Conservation (phyloP, 2,329 filamentous ascomycete genomes). For the Chaetomium sp. region DNA sequence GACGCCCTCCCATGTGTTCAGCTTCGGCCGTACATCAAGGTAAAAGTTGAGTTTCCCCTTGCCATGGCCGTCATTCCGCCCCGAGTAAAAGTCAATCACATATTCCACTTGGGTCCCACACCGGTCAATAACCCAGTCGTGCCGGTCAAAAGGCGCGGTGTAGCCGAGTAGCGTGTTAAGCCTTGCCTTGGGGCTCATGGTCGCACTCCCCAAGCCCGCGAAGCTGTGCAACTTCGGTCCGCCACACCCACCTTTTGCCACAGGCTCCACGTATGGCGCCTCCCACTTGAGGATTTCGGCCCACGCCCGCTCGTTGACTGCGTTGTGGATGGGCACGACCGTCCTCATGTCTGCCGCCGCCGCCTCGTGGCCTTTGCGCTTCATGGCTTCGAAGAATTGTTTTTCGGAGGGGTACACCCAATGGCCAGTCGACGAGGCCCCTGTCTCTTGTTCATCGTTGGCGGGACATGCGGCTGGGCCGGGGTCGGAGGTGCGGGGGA, state of each 20-base stretch:
- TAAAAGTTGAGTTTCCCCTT: slow-evolving; percentile 61
- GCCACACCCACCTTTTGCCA: slow-evolving; percentile 49
- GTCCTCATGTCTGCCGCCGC: slow-evolving; percentile 80
- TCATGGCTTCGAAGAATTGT: slow-evolving; percentile 98
- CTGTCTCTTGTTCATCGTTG: slow-evolving; percentile 79
- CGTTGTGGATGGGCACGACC: slow-evolving; percentile 96
- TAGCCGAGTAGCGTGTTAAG: slow-evolving; percentile 87
- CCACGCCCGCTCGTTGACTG: slow-evolving; percentile 97
- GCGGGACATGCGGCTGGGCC: slow-evolving; percentile 44
- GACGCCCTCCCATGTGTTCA: slow-evolving; percentile 68
- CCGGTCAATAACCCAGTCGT: slow-evolving; percentile 95
- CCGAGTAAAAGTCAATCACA: slow-evolving; percentile 97
- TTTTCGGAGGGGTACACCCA: slow-evolving; percentile 97
- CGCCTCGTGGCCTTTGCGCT: slow-evolving; percentile 80
- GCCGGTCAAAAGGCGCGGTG: slow-evolving; percentile 86
- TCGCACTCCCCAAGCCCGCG: slow-evolving; percentile 63
- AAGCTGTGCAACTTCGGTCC: slow-evolving; percentile 86
- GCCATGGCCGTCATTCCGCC: slow-evolving; percentile 51
- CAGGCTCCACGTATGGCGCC: slow-evolving; percentile 58
- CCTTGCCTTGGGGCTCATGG: slow-evolving; percentile 79
- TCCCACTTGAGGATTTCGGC: slow-evolving; percentile 91
- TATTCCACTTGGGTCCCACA: slow-evolving; percentile 88
- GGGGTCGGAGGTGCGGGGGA: slow-evolving; percentile 63
- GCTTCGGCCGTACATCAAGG: slow-evolving; percentile 67
- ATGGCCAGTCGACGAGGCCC: slow-evolving; percentile 70